Base-by-base conservation (phyloP, 2,329 filamentous ascomycete species). In the Colletotrichum acutatum region DNA sequence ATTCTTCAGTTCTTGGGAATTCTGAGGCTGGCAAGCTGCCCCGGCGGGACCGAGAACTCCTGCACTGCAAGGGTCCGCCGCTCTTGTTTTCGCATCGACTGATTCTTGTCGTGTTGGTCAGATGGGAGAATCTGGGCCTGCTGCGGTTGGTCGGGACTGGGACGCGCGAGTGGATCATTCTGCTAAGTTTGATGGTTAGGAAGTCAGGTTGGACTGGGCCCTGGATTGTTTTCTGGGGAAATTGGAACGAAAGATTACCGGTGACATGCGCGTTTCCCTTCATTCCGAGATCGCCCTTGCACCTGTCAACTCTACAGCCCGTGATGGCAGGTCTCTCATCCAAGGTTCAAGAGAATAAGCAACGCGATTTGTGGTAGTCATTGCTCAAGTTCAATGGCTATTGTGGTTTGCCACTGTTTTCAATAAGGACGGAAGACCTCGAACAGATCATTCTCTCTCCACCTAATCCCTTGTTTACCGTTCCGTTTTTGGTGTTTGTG, bases 51-150 rank as follows among this genome's bases (percentile, higher is more conserved):
- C 65, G 59, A 53, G 24, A 68, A 49, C 52, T 52, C 26, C 66
- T 52, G 24, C 37, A 26, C 3, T 56, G 24, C 30, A 57, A n/a
- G 64, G 56, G 28, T n/a, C 28, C 37, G 37, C 26, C 42, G 42
- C 42, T 46, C 19, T 22, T 59, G 32, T 58, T 64, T 57, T 46
- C 60, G 22, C 46, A 63, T 71, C 68, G 68, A 57, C 46, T 71
- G 68, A 62, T 67, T 61, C 8, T 34, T 11, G 63, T 32, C 53
- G 26, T 16, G 53, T 28, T 56, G 53, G 24, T 56, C 22, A 56
- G 24, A 56, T 56, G 8, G 16, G 37, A 19, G 19, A 49, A 49
- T 49, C 42, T 11, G 42, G 42, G 42, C 0, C n/a, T 1, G 1
- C 22, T 28, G 22, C 24, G 22, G 24, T 56, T 24, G 53, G 53